phyloP scores from a whole-genome alignment of 345 rosid species.

The Isatis tinctoria region DNA sequence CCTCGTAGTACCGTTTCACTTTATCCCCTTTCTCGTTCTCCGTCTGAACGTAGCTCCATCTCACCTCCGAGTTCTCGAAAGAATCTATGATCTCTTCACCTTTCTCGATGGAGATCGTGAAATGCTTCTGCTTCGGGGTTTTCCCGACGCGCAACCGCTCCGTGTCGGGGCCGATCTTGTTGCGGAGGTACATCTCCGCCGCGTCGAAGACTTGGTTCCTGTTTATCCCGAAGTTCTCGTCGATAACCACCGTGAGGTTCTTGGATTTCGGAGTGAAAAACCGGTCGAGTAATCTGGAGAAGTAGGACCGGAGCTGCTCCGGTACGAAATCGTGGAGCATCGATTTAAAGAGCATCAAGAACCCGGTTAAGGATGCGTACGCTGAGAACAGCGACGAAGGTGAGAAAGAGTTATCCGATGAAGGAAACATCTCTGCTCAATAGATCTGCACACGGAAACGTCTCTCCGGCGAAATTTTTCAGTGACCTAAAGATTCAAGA shows the following conservation, averaged over 20 bases:
- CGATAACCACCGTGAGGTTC: conserved; percentile 31
- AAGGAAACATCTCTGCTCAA: conserved; percentile 25
- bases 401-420: conserved; percentile 21
- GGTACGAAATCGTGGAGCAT: conserved; percentile 40
- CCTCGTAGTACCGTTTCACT: conserved; percentile 35
- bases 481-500: background rate
- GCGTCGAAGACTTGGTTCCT: conserved; percentile 43
- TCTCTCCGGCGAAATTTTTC: background rate
- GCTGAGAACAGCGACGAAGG: conserved; percentile 37
- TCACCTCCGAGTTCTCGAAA: conserved; percentile 26
- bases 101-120: conserved; percentile 32
- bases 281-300: conserved; percentile 11
- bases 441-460: background rate
- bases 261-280: conserved; percentile 28
- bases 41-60: conserved; percentile 29
- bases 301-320: conserved; percentile 11
- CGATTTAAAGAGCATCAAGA: conserved; percentile 39
- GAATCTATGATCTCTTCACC: conserved; percentile 38
- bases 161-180: conserved; percentile 41
- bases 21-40: background rate
- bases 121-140: conserved; percentile 25
- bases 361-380: conserved; percentile 40
- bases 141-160: conserved; percentile 42
- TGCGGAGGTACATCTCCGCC: conserved; percentile 42
- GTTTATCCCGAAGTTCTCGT: conserved; percentile 31